These are phyloP conservation scores for Sporothrix protearum DNA, from an alignment of 2,329 filamentous ascomycete species.

Conservation along the genomic window DNA sequence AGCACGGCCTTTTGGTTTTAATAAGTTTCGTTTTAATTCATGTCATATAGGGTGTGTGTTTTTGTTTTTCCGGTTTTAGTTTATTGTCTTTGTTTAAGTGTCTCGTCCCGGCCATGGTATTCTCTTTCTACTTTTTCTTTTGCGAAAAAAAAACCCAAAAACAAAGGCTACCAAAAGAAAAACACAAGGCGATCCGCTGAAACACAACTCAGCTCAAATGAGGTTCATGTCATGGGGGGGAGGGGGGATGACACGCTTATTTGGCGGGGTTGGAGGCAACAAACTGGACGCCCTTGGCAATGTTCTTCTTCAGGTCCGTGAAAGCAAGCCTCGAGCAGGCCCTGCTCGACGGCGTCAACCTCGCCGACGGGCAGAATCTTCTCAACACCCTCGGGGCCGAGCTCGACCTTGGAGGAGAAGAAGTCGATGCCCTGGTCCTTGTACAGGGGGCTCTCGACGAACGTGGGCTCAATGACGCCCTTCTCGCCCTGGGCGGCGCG, in stretches of 20 bases:
- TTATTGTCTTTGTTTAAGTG: slow-evolving; percentile 1
- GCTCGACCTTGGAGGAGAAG: slow-evolving; percentile 93
- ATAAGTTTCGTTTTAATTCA: slow-evolving; percentile 2
- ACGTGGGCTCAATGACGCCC: slow-evolving; percentile 92
- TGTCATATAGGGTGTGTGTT: not conserved
- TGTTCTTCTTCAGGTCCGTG: slow-evolving; percentile 87
- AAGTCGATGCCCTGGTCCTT: slow-evolving; percentile 97
- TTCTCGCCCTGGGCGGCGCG: slow-evolving; percentile 90
- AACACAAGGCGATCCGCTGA: slow-evolving; percentile 11
- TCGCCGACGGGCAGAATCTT: slow-evolving; percentile 86
- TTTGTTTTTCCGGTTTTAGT: slow-evolving; percentile 9
- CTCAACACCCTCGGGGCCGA: slow-evolving; percentile 93
- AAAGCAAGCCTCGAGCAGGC: slow-evolving; percentile 86
- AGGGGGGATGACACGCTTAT: slow-evolving; percentile 39
- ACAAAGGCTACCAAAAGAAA: slow-evolving; percentile 14
- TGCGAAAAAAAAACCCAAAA: not conserved
- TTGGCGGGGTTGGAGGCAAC: slow-evolving; percentile 58
- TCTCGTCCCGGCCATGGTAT: slow-evolving; percentile 6
- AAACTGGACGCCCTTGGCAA: slow-evolving; percentile 76
- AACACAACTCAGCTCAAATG: not conserved
- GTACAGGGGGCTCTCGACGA: slow-evolving; percentile 95
- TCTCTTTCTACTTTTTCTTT: not conserved
- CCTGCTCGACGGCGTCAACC: slow-evolving; percentile 81
- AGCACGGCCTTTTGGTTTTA: not conserved
- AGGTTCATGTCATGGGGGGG: not conserved